phyloP scores from a whole-genome alignment of 2,329 filamentous ascomycete genomes.

The Neonectria faginata region DNA sequence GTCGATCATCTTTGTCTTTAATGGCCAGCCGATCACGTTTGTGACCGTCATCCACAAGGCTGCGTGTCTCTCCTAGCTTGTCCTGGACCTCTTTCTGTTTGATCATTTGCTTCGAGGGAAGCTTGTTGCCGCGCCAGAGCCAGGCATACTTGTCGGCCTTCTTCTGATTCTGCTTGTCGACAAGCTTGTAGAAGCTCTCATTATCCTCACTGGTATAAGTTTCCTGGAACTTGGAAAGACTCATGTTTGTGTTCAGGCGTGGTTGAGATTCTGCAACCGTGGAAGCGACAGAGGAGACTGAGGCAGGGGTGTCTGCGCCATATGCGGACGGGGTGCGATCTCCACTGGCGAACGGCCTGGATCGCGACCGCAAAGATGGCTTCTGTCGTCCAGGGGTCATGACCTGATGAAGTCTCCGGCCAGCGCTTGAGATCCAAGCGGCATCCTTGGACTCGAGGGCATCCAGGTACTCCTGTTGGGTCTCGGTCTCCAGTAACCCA shows the following conservation, averaged over 20 bases:
- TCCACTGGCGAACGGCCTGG: slow-evolving; percentile 46
- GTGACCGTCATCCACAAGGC: slow-evolving; percentile 67
- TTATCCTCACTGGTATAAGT: slow-evolving; percentile 99
- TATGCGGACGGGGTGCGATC: slow-evolving; percentile 73
- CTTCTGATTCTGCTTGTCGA: slow-evolving; percentile 91
- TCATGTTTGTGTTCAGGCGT: slow-evolving; percentile 79
- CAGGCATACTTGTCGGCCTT: slow-evolving; percentile 86
- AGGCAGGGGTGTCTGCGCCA: slow-evolving; percentile 79
- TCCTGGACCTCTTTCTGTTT: slow-evolving; percentile 72
- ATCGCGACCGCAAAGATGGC: slow-evolving; percentile 36
- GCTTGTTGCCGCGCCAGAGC: slow-evolving; percentile 89
- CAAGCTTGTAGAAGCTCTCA: slow-evolving; percentile 91
- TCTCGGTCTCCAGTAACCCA: slow-evolving; percentile 85
- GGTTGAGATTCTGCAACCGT: slow-evolving; percentile 55
- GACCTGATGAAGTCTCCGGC: slow-evolving; percentile 76
- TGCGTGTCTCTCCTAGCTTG: slow-evolving; percentile 59
- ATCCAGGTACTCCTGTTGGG: slow-evolving; percentile 91
- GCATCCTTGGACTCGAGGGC: slow-evolving; percentile 87
- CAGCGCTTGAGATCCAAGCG: slow-evolving; percentile 87
- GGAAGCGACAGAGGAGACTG: slow-evolving; percentile 63
- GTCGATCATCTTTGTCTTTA: slow-evolving; percentile 75
- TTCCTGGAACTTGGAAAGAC: slow-evolving; percentile 85
- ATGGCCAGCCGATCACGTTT: slow-evolving; percentile 71
- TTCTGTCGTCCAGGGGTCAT: slow-evolving; percentile 79
- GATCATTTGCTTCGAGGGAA: slow-evolving; percentile 82